Evolutionary conservation across 192 early-diverging fungal genomes (phyloP), one percentile per base, ranked within the genome.

Genomic region (Paraglomus occultum): DNA sequence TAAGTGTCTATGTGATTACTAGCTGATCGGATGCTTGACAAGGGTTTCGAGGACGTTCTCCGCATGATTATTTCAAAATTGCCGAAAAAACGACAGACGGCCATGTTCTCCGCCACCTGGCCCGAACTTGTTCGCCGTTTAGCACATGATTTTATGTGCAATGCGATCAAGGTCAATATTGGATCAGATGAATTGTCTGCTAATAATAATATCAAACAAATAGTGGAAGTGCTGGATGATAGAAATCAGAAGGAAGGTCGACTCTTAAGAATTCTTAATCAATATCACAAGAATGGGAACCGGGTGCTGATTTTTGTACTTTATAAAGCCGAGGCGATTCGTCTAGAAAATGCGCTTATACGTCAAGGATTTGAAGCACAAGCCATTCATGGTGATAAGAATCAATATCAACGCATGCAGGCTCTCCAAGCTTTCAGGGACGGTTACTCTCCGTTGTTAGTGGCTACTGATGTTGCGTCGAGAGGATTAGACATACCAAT

Each of bases 21-120:
- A 70, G 95, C 94, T 47, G 97, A 99, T 82, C 90, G 95, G 66
- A 99, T 97, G 97, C 80, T 99, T 67, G 95, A 99, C 70, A 86
- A 88, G 67, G 95, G 94, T 44, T 97, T 97, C 79, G 92, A 97
- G 71, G 87, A 91, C 60, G 92, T 89, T 52, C 94, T 99, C 64
- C 86, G 88, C 52, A 87, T 87, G 31, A 97, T 99, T 67, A 85
- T 96, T 50, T 77, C 77, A 20, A 89, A 94, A 71, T 84, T 91
- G 51, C 84, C 85, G 55, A 79, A 80, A 20, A 78, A 84, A 52
- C 90, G 94, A 18, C 95, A 97, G 73, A 96, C 94, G 4, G 89
- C 94, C 64, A 96, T 97, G 94, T 97, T 96, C 79, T 88, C 87
- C 31, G 96, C 96, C 6, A 99, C 96, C 4, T 97, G 95, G 95